Percentiles rank a stretch among this genome's conserved stretches.
Conservation (phyloP, 78 protist genomes). For the Emiliania huxleyi region DNA sequence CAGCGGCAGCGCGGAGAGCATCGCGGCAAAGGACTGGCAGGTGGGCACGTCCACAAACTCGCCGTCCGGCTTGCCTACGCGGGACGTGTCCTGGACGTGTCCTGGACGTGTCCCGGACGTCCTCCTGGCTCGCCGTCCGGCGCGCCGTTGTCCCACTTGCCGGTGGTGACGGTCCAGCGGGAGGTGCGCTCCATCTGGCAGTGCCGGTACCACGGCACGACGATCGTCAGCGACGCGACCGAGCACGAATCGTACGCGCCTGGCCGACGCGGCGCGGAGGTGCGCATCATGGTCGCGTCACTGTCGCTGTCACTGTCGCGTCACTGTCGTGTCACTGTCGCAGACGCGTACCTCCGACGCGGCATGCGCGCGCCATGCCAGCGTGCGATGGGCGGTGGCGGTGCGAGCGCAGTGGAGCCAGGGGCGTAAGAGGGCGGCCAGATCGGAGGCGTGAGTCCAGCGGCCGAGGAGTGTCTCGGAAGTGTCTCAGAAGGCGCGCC, state of each 20-base stretch:
- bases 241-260: not conserved
- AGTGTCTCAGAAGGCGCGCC: not conserved
- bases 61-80: no score
- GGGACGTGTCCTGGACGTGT: no score
- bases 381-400: no score
- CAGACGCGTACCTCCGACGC: no score
- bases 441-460: not conserved
- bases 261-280: not conserved
- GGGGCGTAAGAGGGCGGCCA: not conserved
- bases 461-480: not conserved
- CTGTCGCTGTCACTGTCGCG: no score
- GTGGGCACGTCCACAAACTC: slow-evolving; percentile 6
- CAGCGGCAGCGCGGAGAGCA: not conserved
- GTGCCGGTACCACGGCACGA: not conserved
- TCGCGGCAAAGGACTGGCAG: not conserved
- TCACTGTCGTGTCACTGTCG: no score
- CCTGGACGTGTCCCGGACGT: no score
- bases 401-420: no score
- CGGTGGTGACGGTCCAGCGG: not conserved
- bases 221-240: not conserved
- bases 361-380: no score
- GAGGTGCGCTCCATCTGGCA: slow-evolving; percentile 26
- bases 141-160: not conserved
- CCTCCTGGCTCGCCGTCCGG: not conserved
- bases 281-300: no score